phyloP scores from a whole-genome alignment of 1,284 basidiomycete genomes.

The Acaromyces ingoldii region DNA sequence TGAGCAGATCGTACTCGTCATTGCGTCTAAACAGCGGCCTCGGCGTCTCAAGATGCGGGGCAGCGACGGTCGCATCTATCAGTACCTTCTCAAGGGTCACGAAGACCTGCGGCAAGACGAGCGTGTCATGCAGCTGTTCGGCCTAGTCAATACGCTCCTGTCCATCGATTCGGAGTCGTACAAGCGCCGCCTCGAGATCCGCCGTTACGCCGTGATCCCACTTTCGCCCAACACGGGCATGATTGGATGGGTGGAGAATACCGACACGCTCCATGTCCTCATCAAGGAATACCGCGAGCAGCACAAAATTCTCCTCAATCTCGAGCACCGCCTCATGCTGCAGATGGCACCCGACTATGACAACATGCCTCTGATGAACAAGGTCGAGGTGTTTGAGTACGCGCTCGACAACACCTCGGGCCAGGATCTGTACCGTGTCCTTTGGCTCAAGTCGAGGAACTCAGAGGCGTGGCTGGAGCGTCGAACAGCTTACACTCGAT shows the following conservation, averaged over 20 bases:
- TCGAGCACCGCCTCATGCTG: constrained; percentile 96
- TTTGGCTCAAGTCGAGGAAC: constrained; percentile 91
- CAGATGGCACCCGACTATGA: constrained; percentile 99
- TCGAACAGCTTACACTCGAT: constrained; percentile 91
- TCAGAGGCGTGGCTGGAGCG: constrained; percentile 98
- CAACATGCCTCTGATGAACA: constrained; percentile 85
- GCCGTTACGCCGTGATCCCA: constrained; percentile 87
- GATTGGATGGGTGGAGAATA: constrained; percentile 91
- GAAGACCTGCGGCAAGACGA: constrained; percentile 99
- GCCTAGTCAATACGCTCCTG: constrained; percentile 90
- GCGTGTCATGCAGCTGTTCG: constrained; percentile 97
- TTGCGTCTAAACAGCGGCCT: constrained; percentile 97
- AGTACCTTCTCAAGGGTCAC: constrained; percentile 92
- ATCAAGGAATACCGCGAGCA: constrained; percentile 64
- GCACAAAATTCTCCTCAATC: constrained; percentile 87
- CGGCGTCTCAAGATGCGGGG: constrained; percentile 83
- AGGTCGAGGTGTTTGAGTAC: constrained; percentile 99
- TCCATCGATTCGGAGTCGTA: constrained; percentile 90
- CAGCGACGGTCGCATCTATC: constrained; percentile 87
- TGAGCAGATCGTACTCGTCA: constrained; percentile 60
- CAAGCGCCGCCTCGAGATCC: constrained; percentile 92
- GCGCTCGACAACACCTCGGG: constrained; percentile 97
- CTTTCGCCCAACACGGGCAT: constrained; percentile 94
- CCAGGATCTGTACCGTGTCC: constrained; percentile 94
- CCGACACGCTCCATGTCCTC: constrained; percentile 95